Evolutionary conservation across 129 eudicot species (phyloP), one percentile per base, ranked within the genome.

Genomic region (Flaveria sonorensis): DNA sequence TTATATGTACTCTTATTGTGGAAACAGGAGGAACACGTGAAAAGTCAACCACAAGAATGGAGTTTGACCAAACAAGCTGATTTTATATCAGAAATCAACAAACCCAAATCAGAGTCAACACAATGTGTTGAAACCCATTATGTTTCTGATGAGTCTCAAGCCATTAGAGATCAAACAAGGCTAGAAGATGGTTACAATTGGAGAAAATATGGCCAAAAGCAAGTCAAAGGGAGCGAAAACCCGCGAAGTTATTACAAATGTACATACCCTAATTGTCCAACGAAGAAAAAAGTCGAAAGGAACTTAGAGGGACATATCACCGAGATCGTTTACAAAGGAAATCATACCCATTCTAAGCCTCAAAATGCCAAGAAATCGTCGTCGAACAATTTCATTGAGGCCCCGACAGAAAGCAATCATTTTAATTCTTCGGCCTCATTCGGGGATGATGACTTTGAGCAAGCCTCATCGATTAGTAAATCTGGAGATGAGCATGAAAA

Each of bases 171-270:
- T 65, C 90, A 86, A 77, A 88, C 82, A 70, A 91, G 80, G 75
- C 78, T 92, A 73, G 94, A 95, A 15, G 99, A 95, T 56, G 99
- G 99, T 39, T 95, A 95, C 87, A 89, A 90, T 26, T 95, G 99
- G 99, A 85, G 97, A 70, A 95, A 95, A 76, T 95, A 95, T 52
- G 99, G 99, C 24, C 96, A 95, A 59, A 95, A 95, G 24, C 97
- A 91, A 85, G 97, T 95, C 21, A 95, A 92, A 79, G 99, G 97
- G 19, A 95, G 97, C 69, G 94, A 95, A 73, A 95, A 95, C 80
- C 99, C 99, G 0, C 83, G 99, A 61, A 95, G 99, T 76, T 95
- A 95, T 71, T 91, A 86, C 89, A 95, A 95, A 81, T 95, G 99
- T 78, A 87, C 97, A 0, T 84, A 51, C 69, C 87, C 85, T 1